phyloP scores from a whole-genome alignment of 2,329 filamentous ascomycete species.

The Calonectria multiphialidica region DNA sequence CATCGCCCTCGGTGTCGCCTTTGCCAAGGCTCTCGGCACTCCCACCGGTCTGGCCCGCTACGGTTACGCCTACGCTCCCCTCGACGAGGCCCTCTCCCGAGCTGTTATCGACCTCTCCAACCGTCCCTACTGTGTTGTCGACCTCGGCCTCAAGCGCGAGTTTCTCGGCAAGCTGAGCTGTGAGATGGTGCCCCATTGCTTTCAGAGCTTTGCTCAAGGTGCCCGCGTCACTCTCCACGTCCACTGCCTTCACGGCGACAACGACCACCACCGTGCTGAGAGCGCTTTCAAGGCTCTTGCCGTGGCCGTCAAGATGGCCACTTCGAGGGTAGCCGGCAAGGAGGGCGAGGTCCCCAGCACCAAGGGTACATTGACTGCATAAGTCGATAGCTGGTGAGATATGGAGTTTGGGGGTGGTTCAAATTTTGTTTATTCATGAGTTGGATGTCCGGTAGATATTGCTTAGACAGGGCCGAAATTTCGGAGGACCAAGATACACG shows the following conservation, averaged over 20 bases:
- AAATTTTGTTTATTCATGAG: conserved; percentile 22
- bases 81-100: conserved; percentile 94
- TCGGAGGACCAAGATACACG: neutral
- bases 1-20: conserved; percentile 88
- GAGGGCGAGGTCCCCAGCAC: conserved; percentile 96
- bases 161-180: conserved; percentile 93
- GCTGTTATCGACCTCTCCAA: conserved; percentile 96
- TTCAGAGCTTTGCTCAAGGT: conserved; percentile 93
- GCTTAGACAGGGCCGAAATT: neutral
- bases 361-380: conserved; percentile 86
- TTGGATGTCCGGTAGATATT: conserved; percentile 30
- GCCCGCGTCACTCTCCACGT: conserved; percentile 95
- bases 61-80: conserved; percentile 90
- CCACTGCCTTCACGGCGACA: conserved; percentile 88
- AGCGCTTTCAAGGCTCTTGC: conserved; percentile 97
- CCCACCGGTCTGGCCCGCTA: conserved; percentile 89
- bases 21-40: conserved; percentile 82
- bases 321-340: conserved; percentile 78
- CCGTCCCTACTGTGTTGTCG: conserved; percentile 85
- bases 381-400: conserved; percentile 28
- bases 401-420: conserved; percentile 39
- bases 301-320: conserved; percentile 85
- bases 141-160: conserved; percentile 88
- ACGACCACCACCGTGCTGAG: conserved; percentile 97
- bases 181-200: conserved; percentile 97